phyloP scores from a whole-genome alignment of 1,139 yeast genomes.

The Geotrichum phurueaensis region DNA sequence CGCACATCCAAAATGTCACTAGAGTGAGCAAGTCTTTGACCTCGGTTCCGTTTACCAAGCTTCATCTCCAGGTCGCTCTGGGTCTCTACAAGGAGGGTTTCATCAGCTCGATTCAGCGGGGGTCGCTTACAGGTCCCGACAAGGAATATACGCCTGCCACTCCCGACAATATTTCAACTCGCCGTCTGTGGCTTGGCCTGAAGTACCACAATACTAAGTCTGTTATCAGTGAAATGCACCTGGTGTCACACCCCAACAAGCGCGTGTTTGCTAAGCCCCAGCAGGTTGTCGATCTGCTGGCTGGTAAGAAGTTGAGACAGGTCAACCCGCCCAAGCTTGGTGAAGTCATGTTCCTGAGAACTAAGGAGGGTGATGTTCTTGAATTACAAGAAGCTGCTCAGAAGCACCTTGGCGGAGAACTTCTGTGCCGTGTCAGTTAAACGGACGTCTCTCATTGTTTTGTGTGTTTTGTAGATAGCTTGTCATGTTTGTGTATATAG shows the following conservation, averaged over 20 bases:
- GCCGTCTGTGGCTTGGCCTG: conserved; percentile 87
- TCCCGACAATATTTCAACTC: conserved; percentile 75
- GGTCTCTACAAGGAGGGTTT: conserved; percentile 90
- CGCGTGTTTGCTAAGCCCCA: conserved; percentile 56
- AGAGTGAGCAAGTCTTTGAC: conserved; percentile 70
- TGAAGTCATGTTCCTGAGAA: conserved; percentile 67
- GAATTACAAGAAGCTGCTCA: conserved; percentile 83
- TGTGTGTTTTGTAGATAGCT: background rate
- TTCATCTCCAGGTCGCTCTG: conserved; percentile 76
- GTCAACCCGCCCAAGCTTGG: conserved; percentile 85
- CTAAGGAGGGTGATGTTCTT: conserved; percentile 46
- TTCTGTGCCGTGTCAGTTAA: conserved; percentile 70
- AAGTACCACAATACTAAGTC: conserved; percentile 80
- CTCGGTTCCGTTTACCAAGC: conserved; percentile 74
- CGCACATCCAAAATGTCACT: conserved; percentile 84
- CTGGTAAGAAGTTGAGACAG: conserved; percentile 69
- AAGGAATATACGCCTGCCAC: conserved; percentile 67
- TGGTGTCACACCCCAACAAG: conserved; percentile 83
- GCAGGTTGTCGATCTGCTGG: conserved; percentile 67
- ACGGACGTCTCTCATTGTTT: background rate
- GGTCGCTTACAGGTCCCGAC: conserved; percentile 90
- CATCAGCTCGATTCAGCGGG: conserved; percentile 75
- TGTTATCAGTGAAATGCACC: conserved; percentile 62
- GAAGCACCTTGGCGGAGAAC: conserved; percentile 66
- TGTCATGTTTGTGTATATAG: background rate